Conservation (phyloP, 2,329 filamentous ascomycete genomes). For the Mycosphaerella arachidis region DNA sequence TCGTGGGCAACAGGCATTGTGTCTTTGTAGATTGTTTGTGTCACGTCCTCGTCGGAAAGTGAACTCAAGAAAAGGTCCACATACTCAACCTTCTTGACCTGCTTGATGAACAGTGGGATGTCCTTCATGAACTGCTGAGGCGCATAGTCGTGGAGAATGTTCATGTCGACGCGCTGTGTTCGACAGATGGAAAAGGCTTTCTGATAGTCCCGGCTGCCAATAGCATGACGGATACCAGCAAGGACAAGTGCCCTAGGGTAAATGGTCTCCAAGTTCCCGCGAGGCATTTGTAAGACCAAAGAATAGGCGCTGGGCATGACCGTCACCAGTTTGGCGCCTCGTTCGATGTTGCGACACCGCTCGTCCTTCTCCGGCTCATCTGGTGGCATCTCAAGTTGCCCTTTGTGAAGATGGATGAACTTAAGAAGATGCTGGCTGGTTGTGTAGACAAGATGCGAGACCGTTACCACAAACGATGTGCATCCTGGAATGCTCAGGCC, state of each 20-base stretch:
- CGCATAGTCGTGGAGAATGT: conserved; percentile 91
- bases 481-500: conserved; percentile 75
- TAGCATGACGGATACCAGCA: conserved; percentile 76
- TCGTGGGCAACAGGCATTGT: conserved; percentile 51
- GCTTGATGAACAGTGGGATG: conserved; percentile 72
- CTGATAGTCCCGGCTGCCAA: conserved; percentile 75
- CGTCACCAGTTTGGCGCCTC: conserved; percentile 79
- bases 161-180: conserved; percentile 94
- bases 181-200: conserved; percentile 83
- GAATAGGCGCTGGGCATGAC: conserved; percentile 85
- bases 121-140: conserved; percentile 77
- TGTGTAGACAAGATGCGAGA: conserved; percentile 81
- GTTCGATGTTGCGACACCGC: conserved; percentile 84
- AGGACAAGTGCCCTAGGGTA: conserved; percentile 89
- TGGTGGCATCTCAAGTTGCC: conserved; percentile 71
- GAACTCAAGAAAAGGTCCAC: conserved; percentile 76
- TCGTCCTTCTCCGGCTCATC: conserved; percentile 93
- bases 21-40: conserved; percentile 87
- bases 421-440: conserved; percentile 91
- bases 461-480: conserved; percentile 81
- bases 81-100: conserved; percentile 74
- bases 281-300: conserved; percentile 87
- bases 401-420: conserved; percentile 72
- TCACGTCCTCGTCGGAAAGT: conserved; percentile 74
- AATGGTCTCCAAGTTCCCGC: conserved; percentile 92